These are phyloP conservation scores for Pseudogymnoascus sp. DNA, from an alignment of 2,329 filamentous ascomycete species.

Conservation along the genomic window DNA sequence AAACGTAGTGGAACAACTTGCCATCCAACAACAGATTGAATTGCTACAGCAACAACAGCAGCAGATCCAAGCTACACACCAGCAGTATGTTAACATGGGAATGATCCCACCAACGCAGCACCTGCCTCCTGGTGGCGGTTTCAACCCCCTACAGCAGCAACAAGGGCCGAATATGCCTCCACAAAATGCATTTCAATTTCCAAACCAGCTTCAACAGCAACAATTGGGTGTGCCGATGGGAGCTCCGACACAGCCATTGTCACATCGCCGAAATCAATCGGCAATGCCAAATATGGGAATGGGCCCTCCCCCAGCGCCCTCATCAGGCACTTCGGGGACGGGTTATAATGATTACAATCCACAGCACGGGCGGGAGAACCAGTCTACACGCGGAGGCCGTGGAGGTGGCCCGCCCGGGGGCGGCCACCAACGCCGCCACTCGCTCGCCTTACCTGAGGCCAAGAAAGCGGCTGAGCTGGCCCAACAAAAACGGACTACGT, in stretches of 20 bases:
- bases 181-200: constrained; percentile 84
- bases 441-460: constrained; percentile 85
- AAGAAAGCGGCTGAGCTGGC: constrained; percentile 96
- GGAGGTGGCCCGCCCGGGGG: constrained; percentile 60
- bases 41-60: constrained; percentile 96
- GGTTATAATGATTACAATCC: constrained; percentile 66
- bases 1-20: constrained; percentile 81
- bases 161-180: constrained; percentile 72
- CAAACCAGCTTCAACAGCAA: constrained; percentile 65
- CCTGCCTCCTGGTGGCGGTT: constrained; percentile 62
- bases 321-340: constrained; percentile 73
- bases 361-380: constrained; percentile 49
- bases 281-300: constrained; percentile 88
- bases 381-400: constrained; percentile 61
- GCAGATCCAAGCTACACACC: constrained; percentile 90
- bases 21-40: constrained; percentile 97
- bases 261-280: constrained; percentile 97
- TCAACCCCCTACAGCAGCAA: constrained; percentile 71
- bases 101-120: constrained; percentile 83
- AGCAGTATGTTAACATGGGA: constrained; percentile 97
- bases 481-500: constrained; percentile 91
- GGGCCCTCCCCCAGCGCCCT: constrained; percentile 84
- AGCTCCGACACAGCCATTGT: constrained; percentile 67
- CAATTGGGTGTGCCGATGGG: constrained; percentile 67
- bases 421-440: constrained; percentile 91